Conservation (phyloP, 169 alveolate species). For the Cryptosporidium meleagridis region DNA sequence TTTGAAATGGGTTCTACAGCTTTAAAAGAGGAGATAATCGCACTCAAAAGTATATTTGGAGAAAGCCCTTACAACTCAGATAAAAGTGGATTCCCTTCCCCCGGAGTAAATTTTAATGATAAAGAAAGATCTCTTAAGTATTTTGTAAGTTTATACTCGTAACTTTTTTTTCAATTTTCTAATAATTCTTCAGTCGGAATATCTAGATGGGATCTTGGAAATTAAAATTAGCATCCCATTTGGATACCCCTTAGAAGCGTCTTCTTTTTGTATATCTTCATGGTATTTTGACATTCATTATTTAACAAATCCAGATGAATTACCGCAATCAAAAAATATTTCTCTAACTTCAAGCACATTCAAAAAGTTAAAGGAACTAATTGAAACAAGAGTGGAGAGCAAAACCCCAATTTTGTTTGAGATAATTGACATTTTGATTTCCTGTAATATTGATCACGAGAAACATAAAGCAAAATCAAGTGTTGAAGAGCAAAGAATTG, state of each 20-base stretch:
- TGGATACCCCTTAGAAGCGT: conserved; percentile 40
- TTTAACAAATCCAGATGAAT: background rate
- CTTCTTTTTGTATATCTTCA: conserved; percentile 13
- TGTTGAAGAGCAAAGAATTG: background rate
- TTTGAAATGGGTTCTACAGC: conserved; percentile 10
- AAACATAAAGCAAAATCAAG: background rate
- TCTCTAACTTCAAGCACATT: conserved; percentile 23
- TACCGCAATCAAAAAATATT: conserved; percentile 2
- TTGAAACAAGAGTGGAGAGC: background rate
- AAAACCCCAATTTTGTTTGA: conserved; percentile 35
- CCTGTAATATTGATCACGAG: conserved; percentile 21
- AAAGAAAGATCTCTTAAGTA: conserved; percentile 22
- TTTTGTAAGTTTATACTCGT: conserved; percentile 25
- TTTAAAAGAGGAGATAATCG: conserved; percentile 39
- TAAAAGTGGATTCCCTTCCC: background rate
- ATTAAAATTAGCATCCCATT: conserved; percentile 58
- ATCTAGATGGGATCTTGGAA: conserved; percentile 44
- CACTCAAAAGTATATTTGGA: conserved; percentile 38
- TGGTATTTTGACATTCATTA: conserved; percentile 58
- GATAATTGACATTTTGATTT: conserved; percentile 10
- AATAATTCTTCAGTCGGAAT: conserved; percentile 11
- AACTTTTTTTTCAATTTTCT: background rate
- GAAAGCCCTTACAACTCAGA: background rate
- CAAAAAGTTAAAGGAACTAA: conserved; percentile 36
- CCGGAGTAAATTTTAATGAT: conserved; percentile 20